These are phyloP conservation scores for Cystofilobasidium capitatum DNA, from an alignment of 768 basidiomycete species.

Conservation along the genomic window DNA sequence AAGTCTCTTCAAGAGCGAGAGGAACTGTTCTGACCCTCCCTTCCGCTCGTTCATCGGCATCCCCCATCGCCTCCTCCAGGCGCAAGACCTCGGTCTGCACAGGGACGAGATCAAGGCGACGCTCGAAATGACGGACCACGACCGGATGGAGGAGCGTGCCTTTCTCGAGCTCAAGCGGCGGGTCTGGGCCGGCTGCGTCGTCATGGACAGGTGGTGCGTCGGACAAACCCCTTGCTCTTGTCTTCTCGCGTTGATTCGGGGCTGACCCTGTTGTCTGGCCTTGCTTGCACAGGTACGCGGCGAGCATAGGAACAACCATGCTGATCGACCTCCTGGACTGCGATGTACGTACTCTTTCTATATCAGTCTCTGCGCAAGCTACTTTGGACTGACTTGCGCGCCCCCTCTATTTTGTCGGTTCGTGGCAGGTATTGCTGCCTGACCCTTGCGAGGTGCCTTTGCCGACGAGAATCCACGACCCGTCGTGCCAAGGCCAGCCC, in stretches of 20 bases:
- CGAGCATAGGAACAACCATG: conserved; percentile 84
- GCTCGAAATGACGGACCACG: conserved; percentile 41
- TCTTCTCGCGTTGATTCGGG: conserved; percentile 22
- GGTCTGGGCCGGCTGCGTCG: conserved; percentile 89
- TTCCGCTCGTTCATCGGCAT: neutral
- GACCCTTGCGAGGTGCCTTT: conserved; percentile 48
- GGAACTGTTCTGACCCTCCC: neutral
- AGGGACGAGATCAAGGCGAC: conserved; percentile 59
- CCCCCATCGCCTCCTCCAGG: conserved; percentile 46
- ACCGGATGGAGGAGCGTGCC: conserved; percentile 49
- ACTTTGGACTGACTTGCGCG: too few relatives aligned
- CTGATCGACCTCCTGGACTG: conserved; percentile 97
- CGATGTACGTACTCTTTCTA: conserved; percentile 49
- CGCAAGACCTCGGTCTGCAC: conserved; percentile 92
- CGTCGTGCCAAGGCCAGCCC: conserved; percentile 27
- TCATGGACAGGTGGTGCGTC: conserved; percentile 80
- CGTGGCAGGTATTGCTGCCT: conserved; percentile 4
- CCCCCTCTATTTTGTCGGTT: too few relatives aligned
- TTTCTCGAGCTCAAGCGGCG: conserved; percentile 72
- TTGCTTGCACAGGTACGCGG: conserved; percentile 51
- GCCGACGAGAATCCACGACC: conserved; percentile 5
- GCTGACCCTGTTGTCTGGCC: conserved; percentile 8
- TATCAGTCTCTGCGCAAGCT: too few relatives aligned
- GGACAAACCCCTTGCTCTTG: conserved; percentile 10
- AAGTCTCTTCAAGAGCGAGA: neutral